Conservation (phyloP, 805 yeast genomes). For the Wickerhamiella vanderwaltii region DNA sequence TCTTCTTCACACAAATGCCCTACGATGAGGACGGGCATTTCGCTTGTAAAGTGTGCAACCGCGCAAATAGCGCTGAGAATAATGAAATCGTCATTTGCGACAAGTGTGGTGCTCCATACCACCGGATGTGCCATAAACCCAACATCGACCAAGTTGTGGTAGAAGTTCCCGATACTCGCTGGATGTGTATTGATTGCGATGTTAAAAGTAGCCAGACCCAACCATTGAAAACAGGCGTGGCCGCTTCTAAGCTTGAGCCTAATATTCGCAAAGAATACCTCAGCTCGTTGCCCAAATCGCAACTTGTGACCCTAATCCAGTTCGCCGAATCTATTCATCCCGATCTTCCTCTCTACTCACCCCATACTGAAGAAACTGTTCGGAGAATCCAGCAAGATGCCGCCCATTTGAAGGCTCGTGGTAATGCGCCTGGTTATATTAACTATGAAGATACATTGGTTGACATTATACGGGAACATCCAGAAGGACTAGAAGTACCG, state of each 20-base stretch:
- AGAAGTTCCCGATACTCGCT: conserved; percentile 31
- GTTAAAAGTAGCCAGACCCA: conserved; percentile 25
- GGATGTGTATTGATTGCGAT: conserved; percentile 32
- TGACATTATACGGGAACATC: conserved; percentile 23
- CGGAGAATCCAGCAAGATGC: conserved; percentile 26
- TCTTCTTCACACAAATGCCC: too few relatives aligned
- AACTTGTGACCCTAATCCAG: conserved; percentile 30
- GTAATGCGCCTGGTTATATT: conserved; percentile 13
- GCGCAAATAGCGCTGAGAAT: conserved; percentile 28
- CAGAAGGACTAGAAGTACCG: conserved; percentile 20
- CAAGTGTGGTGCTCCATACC: conserved; percentile 32
- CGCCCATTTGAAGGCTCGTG: conserved; percentile 16
- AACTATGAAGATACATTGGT: conserved; percentile 28
- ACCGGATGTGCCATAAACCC: conserved; percentile 32
- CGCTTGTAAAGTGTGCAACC: conserved; percentile 30
- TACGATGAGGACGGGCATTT: conserved; percentile 7
- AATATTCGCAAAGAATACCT: conserved; percentile 30
- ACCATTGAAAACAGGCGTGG: conserved; percentile 30
- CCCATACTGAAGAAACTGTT: conserved; percentile 27
- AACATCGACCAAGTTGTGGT: conserved; percentile 30
- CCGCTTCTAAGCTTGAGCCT: conserved; percentile 27
- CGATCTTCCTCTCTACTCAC: conserved; percentile 30
- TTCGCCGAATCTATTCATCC: conserved; percentile 31
- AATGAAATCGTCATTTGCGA: conserved; percentile 31
- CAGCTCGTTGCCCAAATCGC: conserved; percentile 29